Conservation (phyloP, 78 protist genomes). For the Tieghemostelium lacteum region DNA sequence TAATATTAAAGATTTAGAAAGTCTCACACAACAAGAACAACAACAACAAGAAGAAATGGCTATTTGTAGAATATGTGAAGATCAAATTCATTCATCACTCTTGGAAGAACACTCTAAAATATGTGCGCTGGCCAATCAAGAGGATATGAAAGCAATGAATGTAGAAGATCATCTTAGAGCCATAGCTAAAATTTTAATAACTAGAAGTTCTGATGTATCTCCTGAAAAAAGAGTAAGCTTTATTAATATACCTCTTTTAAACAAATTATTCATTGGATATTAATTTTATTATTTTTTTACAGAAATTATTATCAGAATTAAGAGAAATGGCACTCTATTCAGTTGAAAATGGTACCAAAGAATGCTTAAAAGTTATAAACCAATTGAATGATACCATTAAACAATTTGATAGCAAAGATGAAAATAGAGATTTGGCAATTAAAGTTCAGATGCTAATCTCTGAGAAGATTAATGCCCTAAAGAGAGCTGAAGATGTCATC, state of each 20-base stretch:
- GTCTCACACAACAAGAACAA: background rate
- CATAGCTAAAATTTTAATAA: slow-evolving; percentile 37
- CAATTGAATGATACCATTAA: slow-evolving; percentile 25
- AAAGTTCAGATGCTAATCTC: slow-evolving; percentile 61
- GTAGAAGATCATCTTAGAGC: slow-evolving; percentile 80
- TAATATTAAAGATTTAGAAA: slow-evolving; percentile 15
- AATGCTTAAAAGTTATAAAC: slow-evolving; percentile 19
- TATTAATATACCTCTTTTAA: background rate
- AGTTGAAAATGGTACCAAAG: slow-evolving; percentile 49
- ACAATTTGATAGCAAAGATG: slow-evolving; percentile 21
- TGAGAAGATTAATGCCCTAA: slow-evolving; percentile 60
- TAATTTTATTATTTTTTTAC: background rate
- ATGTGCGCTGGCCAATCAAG: slow-evolving; percentile 76
- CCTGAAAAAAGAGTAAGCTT: slow-evolving; percentile 36
- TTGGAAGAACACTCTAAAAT: slow-evolving; percentile 76
- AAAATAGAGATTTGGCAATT: slow-evolving; percentile 32
- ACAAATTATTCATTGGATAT: background rate
- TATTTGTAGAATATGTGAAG: slow-evolving; percentile 83
- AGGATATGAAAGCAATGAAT: slow-evolving; percentile 80
- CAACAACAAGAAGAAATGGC: slow-evolving; percentile 32
- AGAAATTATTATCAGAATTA: slow-evolving; percentile 27
- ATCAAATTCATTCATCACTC: slow-evolving; percentile 44
- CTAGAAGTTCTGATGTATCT: slow-evolving; percentile 30
- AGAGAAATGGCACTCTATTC: slow-evolving; percentile 37
- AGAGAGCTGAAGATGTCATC: slow-evolving; percentile 69